phyloP scores from a whole-genome alignment of 2,329 filamentous ascomycete species.

The Blastomyces parvus region DNA sequence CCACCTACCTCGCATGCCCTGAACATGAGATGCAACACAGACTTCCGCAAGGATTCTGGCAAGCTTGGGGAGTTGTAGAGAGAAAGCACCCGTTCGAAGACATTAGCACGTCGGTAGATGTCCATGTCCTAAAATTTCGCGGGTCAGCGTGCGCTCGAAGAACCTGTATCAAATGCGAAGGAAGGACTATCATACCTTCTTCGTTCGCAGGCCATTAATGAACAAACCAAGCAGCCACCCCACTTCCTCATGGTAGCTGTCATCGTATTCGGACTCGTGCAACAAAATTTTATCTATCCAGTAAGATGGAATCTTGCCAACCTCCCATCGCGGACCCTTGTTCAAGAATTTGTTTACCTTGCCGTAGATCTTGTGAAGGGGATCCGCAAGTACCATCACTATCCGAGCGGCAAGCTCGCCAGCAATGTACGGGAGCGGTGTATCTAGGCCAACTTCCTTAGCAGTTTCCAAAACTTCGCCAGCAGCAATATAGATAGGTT shows the following conservation, averaged over 20 bases:
- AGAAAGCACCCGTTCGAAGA: constrained; percentile 66
- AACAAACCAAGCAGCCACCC: constrained; percentile 66
- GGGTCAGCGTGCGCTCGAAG: background rate
- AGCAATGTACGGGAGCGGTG: constrained; percentile 61
- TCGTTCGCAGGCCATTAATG: constrained; percentile 51
- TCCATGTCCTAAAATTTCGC: constrained; percentile 34
- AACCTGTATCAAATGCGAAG: background rate
- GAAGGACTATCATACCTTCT: constrained; percentile 36
- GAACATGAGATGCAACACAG: constrained; percentile 54
- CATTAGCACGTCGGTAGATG: constrained; percentile 45
- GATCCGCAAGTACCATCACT: constrained; percentile 61
- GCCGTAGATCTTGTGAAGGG: constrained; percentile 71
- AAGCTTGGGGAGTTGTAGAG: constrained; percentile 60
- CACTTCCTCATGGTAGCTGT: constrained; percentile 61
- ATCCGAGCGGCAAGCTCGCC: constrained; percentile 65
- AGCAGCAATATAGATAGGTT: constrained; percentile 68
- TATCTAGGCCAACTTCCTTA: constrained; percentile 43
- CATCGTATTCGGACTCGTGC: constrained; percentile 62
- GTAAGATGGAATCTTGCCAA: constrained; percentile 46
- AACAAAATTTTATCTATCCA: constrained; percentile 63
- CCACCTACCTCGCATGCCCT: constrained; percentile 60
- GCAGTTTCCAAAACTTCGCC: constrained; percentile 72
- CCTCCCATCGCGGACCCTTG: constrained; percentile 63
- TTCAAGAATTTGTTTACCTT: constrained; percentile 82
- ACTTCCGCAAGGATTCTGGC: constrained; percentile 49